Percentiles rank a stretch among this genome's conserved stretches.
Conservation (phyloP, 331 rosid species). For the Rosa hybrid region DNA sequence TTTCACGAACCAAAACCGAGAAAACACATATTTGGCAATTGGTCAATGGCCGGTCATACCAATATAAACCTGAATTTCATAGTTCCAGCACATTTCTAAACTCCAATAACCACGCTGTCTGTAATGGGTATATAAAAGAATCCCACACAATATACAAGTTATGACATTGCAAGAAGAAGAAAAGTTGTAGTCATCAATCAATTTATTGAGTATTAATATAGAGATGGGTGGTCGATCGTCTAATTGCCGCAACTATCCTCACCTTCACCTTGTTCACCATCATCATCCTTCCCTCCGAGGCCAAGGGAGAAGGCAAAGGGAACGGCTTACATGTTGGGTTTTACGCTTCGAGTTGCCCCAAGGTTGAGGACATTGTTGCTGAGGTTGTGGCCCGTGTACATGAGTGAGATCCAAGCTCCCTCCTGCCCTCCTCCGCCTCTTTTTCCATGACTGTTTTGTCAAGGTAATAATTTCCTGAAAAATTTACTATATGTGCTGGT, state of each 20-base stretch:
- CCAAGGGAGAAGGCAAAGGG: background rate
- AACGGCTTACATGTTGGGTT: slow-evolving; percentile 31
- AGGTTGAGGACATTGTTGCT: slow-evolving; percentile 45
- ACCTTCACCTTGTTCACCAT: slow-evolving; percentile 10
- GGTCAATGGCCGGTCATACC: background rate
- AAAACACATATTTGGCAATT: background rate
- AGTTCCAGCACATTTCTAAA: background rate
- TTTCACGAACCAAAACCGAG: background rate
- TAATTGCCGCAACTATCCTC: slow-evolving; percentile 8
- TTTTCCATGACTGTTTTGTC: slow-evolving; percentile 81
- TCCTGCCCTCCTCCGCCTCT: slow-evolving; percentile 51
- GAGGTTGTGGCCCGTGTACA: background rate
- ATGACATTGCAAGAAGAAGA: slow-evolving; percentile 1
- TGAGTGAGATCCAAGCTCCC: slow-evolving; percentile 21
- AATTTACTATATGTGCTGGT: no score
- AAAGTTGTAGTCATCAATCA: background rate
- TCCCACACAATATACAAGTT: background rate
- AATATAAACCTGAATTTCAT: background rate
- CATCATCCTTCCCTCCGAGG: background rate
- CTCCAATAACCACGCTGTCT: background rate
- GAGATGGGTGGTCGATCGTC: background rate
- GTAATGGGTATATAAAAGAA: background rate
- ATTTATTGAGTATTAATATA: background rate
- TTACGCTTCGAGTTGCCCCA: slow-evolving; percentile 43
- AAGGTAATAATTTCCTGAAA: slow-evolving; percentile 27